Evolutionary conservation across 2,329 filamentous ascomycete species (phyloP).

Genomic region (Cladophialophora bantiana): DNA sequence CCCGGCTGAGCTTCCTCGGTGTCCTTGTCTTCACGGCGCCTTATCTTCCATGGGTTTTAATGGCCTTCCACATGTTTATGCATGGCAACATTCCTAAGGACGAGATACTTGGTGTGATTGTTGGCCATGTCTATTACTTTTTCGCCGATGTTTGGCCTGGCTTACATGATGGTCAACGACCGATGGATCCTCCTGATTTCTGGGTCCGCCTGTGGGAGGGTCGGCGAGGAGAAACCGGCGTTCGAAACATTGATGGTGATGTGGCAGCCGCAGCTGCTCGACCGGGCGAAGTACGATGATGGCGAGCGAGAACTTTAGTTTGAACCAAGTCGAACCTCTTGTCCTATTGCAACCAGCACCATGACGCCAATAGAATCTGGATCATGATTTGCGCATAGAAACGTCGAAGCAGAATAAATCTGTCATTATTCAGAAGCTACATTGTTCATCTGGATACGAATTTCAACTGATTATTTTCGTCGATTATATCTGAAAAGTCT

Average conservation of each 20-base stretch:
- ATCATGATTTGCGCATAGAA: not conserved
- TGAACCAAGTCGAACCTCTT: not conserved
- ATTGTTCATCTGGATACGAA: not conserved
- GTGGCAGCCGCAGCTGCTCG: conserved; percentile 61
- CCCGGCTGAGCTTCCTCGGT: conserved; percentile 85
- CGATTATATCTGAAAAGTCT: not conserved
- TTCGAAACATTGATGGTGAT: conserved; percentile 66
- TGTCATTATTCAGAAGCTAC: not conserved
- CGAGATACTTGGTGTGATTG: conserved; percentile 92
- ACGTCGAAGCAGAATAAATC: not conserved
- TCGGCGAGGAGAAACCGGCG: conserved; percentile 52
- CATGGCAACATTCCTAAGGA: conserved; percentile 91
- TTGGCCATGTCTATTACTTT: conserved; percentile 98
- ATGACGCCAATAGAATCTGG: not conserved
- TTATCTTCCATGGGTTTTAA: conserved; percentile 93
- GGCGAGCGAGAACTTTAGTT: not conserved
- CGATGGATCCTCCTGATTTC: conserved; percentile 87
- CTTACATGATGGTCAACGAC: conserved; percentile 81
- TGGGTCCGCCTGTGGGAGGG: conserved; percentile 84
- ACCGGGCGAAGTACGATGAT: conserved; percentile 42
- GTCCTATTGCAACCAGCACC: not conserved
- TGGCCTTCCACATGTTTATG: conserved; percentile 89
- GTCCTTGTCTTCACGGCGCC: conserved; percentile 90
- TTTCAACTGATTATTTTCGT: not conserved
- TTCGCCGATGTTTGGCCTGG: conserved; percentile 96